phyloP scores from a whole-genome alignment of 2,329 filamentous ascomycete species.

The Pseudomassariella vexata region DNA sequence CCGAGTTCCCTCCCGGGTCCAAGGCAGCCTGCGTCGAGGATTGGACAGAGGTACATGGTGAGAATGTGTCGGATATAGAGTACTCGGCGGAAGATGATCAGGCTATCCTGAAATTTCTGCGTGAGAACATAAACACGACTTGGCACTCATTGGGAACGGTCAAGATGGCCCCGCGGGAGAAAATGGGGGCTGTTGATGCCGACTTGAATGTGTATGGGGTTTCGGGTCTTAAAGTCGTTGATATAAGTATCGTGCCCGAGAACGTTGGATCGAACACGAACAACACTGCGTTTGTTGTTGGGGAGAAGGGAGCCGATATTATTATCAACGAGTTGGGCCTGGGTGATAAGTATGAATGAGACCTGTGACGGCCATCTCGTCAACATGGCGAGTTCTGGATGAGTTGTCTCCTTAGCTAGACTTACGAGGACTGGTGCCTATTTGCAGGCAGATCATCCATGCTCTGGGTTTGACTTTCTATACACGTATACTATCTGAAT shows the following conservation, averaged over 20 bases:
- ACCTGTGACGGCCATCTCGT: too few relatives aligned
- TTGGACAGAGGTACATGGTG: slow-evolving; percentile 27
- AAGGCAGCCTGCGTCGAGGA: slow-evolving; percentile 28
- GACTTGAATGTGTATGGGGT: slow-evolving; percentile 33
- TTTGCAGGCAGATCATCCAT: too few relatives aligned
- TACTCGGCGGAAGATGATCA: slow-evolving; percentile 41
- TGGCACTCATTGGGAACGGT: slow-evolving; percentile 37
- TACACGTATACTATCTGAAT: too few relatives aligned
- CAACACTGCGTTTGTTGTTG: slow-evolving; percentile 40
- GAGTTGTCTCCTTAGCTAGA: too few relatives aligned
- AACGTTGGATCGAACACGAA: slow-evolving; percentile 40
- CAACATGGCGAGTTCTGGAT: too few relatives aligned
- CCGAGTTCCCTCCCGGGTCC: slow-evolving; percentile 33
- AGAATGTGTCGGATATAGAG: slow-evolving; percentile 32
- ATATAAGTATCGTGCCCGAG: slow-evolving; percentile 25
- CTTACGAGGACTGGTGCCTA: too few relatives aligned
- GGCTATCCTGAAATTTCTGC: slow-evolving; percentile 34
- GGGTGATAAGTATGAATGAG: too few relatives aligned
- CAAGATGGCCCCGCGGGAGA: slow-evolving; percentile 33
- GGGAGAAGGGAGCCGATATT: slow-evolving; percentile 40
- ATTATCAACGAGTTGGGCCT: slow-evolving; percentile 30
- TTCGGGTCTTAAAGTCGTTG: slow-evolving; percentile 31
- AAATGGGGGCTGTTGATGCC: slow-evolving; percentile 34
- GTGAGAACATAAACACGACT: slow-evolving; percentile 31
- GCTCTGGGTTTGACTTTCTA: too few relatives aligned